Conservation (phyloP, 331 rosid genomes). For the Telfairia occidentalis region DNA sequence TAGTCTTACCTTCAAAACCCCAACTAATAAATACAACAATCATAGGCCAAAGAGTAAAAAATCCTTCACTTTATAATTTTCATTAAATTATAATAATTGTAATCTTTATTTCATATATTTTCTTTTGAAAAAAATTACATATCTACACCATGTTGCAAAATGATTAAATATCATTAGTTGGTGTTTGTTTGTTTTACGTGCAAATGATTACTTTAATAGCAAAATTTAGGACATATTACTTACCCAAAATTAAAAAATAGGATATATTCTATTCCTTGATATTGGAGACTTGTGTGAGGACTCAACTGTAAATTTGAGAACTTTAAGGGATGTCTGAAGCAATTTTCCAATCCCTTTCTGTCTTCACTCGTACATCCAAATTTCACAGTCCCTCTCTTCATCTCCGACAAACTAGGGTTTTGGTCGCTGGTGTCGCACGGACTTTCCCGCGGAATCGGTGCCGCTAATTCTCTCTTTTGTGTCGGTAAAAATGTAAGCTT, state of each 20-base stretch:
- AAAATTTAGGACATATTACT: neutral
- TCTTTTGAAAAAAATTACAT: neutral
- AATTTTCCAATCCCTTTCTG: neutral
- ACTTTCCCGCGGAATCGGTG: neutral
- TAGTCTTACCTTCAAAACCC: neutral
- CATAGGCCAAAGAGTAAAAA: neutral
- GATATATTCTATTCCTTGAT: neutral
- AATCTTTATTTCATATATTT: neutral
- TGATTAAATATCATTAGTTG: neutral
- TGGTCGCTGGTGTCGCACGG: neutral
- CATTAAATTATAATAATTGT: neutral
- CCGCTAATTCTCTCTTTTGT: neutral
- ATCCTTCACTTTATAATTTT: neutral
- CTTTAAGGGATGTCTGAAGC: neutral
- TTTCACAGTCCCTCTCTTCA: neutral
- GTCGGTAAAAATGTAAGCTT: conserved; percentile 4
- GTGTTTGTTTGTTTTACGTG: neutral
- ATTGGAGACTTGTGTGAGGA: neutral
- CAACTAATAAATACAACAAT: neutral
- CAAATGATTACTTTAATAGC: neutral
- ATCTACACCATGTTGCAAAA: neutral
- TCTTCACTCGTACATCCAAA: neutral
- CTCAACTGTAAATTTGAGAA: neutral
- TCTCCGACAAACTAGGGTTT: conserved; percentile 17
- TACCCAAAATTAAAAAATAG: neutral